Evolutionary conservation across 228 moss, liverwort and hornwort species (phyloP), one percentile per base, ranked within the genome.

Genomic region (Sphagnum fallax): DNA sequence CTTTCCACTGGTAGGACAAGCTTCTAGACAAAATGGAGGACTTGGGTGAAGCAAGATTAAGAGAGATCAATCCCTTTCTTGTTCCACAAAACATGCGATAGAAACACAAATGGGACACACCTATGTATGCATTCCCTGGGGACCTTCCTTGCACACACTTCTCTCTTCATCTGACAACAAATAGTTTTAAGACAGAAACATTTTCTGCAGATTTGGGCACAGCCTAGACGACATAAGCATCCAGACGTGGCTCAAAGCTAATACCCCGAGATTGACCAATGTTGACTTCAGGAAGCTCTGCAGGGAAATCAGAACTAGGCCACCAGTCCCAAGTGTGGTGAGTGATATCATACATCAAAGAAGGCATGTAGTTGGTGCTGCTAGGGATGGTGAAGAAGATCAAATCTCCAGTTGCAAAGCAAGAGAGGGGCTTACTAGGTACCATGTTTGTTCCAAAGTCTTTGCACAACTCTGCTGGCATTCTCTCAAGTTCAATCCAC

Each of bases 401-500:
- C 6, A 61, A 67, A 4, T 78, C 75, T 0, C 80, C 80, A 6
- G 75, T 86, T 53, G 72, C 71, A 6, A 73, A 82, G 71, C 77
- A 77, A 0, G 70, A 75, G 49, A 86, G 73, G 0, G 82, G 80
- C 60, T 75, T 83, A 0, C 80, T 82, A 8, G 80, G 75, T 47
- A 67, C 63, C 82, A 82, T 82, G 65, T 69, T 69, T 1, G 68
- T 47, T 64, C 83, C 82, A 0, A 81, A 82, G 4, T 85, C 79
- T 5, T 53, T 8, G 49, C 82, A 81, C 63, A 81, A 62, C 50
- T 18, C 51, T n/a, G 62, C 4, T 0, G 90, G 93, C 79, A 93
- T 87, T 16, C 74, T 69, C 78, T 86, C 80, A 51, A 93, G 62
- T 60, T 88, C 88, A 50, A 75, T 65, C 93, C 93, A 93, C 63